Percentiles rank a stretch among this genome's conserved stretches.
Conservation (phyloP, 305 asterid genomes). For the Solanum hybrid region DNA sequence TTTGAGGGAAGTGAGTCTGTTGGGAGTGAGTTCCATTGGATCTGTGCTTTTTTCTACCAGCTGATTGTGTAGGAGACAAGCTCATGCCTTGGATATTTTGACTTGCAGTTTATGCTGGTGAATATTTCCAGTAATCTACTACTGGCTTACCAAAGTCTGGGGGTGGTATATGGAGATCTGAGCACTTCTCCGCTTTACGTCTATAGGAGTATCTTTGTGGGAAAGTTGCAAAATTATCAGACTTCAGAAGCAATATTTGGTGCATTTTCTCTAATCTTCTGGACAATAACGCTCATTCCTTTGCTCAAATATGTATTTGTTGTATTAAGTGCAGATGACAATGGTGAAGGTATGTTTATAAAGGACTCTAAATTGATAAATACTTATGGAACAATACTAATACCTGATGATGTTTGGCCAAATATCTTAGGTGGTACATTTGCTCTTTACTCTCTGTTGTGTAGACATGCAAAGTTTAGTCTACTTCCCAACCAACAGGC, state of each 20-base stretch:
- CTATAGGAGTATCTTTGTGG: constrained; percentile 60
- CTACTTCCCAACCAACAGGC: constrained; percentile 99
- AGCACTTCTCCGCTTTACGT: constrained; percentile 96
- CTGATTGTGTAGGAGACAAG: neutral
- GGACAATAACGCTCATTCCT: constrained; percentile 91
- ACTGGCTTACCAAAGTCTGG: constrained; percentile 90
- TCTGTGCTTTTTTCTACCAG: neutral
- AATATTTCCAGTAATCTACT: constrained; percentile 44
- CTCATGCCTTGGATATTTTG: neutral
- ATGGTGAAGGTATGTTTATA: constrained; percentile 75
- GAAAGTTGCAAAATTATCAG: constrained; percentile 56
- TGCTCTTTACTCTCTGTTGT: constrained; percentile 91
- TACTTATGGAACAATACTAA: neutral
- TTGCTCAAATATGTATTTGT: constrained; percentile 71
- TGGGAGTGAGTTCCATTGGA: neutral
- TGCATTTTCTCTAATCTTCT: constrained; percentile 87
- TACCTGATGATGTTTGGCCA: constrained; percentile 14
- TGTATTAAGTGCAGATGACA: constrained; percentile 78
- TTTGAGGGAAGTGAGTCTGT: neutral
- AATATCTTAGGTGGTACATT: constrained; percentile 78
- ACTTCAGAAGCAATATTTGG: constrained; percentile 67
- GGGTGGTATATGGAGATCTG: constrained; percentile 94
- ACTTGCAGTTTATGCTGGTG: constrained; percentile 48
- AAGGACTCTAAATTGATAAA: neutral
- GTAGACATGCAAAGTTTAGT: constrained; percentile 90